Conservation (phyloP, 352 stramenopile species). For the Phytophthora palmivora region DNA sequence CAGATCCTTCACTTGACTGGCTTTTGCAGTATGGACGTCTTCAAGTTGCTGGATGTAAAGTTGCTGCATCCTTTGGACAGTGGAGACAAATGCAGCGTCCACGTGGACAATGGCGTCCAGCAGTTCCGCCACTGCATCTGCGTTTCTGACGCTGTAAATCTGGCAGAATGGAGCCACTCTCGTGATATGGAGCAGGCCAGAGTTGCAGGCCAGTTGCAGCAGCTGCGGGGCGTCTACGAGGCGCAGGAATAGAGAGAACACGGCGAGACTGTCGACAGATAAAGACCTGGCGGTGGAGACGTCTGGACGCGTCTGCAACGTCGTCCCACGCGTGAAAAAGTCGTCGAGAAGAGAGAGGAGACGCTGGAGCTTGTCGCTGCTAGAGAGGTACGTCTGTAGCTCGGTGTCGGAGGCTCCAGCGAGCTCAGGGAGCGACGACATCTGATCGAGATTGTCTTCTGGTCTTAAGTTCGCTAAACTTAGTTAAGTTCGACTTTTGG, state of each 20-base stretch:
- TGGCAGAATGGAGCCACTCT: conserved; percentile 71
- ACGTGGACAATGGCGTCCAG: conserved; percentile 34
- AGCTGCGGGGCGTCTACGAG: conserved; percentile 26
- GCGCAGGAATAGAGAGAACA: conserved; percentile 54
- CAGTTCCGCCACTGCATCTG: conserved; percentile 29
- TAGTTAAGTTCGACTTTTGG: too few species aligned
- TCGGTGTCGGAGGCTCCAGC: conserved; percentile 12
- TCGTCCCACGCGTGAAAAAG: conserved; percentile 36
- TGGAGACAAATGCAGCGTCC: conserved; percentile 26
- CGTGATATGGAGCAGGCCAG: conserved; percentile 53
- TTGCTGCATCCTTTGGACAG: conserved; percentile 29
- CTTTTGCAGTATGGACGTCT: conserved; percentile 40
- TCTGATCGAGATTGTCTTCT: not conserved
- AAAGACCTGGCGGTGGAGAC: conserved; percentile 6
- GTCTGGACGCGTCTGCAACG: conserved; percentile 22
- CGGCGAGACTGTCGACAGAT: conserved; percentile 14
- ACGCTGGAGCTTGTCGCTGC: not conserved
- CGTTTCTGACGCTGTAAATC: conserved; percentile 53
- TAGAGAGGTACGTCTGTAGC: conserved; percentile 9
- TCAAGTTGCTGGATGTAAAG: conserved; percentile 59
- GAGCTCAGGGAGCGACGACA: conserved; percentile 11
- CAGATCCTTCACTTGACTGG: conserved; percentile 48
- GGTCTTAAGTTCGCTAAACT: too few species aligned
- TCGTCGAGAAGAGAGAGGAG: conserved; percentile 39
- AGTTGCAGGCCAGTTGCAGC: conserved; percentile 21